Evolutionary conservation across 192 early-diverging fungal species (phyloP), one percentile per base, ranked within the genome.

Genomic region (Thamnidium elegans): DNA sequence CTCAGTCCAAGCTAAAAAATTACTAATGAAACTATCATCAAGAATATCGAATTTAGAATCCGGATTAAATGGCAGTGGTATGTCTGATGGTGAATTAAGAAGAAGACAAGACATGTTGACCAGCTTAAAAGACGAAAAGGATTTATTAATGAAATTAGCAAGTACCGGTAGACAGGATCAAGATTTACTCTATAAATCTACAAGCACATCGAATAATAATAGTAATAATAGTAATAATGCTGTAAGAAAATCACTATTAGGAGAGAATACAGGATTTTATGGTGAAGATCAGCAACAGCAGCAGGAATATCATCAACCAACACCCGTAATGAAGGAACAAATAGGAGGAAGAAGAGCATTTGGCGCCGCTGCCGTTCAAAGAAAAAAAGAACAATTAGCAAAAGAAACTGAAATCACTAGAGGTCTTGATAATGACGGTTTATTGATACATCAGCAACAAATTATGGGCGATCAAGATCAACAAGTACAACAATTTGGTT

Each of bases 401-500:
- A 55, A 70, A 21, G 92, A 96, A 72, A 94, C 94, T 20, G 86
- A 90, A 48, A 75, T 83, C 69, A 95, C 94, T 0, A 80, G 87
- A 15, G 81, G 85, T 7, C 73, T 93, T 31, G 90, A 92, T 59
- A 94, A 90, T 55, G 74, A 83, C 21, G 89, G 86, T 0, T 67
- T 98, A 8, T 55, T 97, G 42, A 69, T 86, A 17, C 72, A 94
- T 45, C 96, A 99, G 68, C 71, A 81, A 42, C 75, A 87, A 30
- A 73, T 85, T 46, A 94, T 99, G 90, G 66, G 76, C 19, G 82
- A 88, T 58, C 96, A 99, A 65, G 96, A 99, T 63, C 68, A 74
- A 26, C 81, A 85, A 58, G 84, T 94, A 4, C 82, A 87, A 7
- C 81, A 87, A n/a, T 84, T 99, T 36, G 85, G 84, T 26, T 63